phyloP scores from a whole-genome alignment of 176 grass and related monocot genomes.

The Pontederia crassipes region DNA sequence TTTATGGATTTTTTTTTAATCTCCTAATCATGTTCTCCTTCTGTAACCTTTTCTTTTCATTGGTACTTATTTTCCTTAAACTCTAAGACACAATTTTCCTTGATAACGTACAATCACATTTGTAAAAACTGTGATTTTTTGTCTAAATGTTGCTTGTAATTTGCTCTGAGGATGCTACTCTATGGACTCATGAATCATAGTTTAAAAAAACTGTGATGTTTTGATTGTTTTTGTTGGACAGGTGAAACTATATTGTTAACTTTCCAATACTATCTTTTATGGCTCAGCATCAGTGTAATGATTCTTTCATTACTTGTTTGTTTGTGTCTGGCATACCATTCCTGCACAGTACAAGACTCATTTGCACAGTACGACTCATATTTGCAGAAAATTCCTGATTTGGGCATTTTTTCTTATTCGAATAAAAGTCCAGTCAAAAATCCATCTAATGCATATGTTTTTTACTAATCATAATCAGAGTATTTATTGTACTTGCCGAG shows the following conservation, averaged over 20 bases:
- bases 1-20: too few relatives aligned
- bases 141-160: too few relatives aligned
- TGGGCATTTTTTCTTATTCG: conserved; percentile 1
- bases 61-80: too few relatives aligned
- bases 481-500: conserved; percentile 30
- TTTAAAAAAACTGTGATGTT: neutral
- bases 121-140: too few relatives aligned
- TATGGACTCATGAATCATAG: neutral
- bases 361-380: conserved; percentile 5
- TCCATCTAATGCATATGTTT: neutral
- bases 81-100: too few relatives aligned
- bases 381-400: conserved; percentile 44
- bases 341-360: conserved; percentile 66
- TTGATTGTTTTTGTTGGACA: neutral
- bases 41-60: too few relatives aligned
- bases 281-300: conserved; percentile 13
- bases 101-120: too few relatives aligned
- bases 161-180: neutral
- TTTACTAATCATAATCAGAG: conserved; percentile 3
- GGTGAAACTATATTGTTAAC: conserved; percentile 9
- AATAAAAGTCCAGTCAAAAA: too few relatives aligned
- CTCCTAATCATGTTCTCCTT: too few relatives aligned
- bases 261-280: conserved; percentile 8
- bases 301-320: conserved; percentile 20
- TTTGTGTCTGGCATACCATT: conserved; percentile 78